Conservation (phyloP, 352 stramenopile genomes). For the Thraustotheca clavata region DNA sequence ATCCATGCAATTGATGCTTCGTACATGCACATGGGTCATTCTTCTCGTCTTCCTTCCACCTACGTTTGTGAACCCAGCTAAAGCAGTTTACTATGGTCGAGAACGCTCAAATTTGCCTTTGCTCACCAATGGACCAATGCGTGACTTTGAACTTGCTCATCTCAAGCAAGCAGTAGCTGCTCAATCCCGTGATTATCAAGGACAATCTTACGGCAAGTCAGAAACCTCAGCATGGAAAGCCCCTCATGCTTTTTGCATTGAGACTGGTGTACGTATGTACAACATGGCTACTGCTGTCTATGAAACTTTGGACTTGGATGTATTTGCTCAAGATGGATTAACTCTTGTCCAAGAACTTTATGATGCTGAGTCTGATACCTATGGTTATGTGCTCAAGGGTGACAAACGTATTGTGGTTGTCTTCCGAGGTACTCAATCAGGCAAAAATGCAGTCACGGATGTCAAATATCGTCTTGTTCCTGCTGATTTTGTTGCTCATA, state of each 20-base stretch:
- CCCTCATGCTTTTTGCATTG: conserved; percentile 78
- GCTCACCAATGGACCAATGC: conserved; percentile 1
- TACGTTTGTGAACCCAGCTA: not conserved
- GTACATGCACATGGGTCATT: conserved; percentile 9
- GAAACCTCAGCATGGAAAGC: not conserved
- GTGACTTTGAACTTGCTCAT: conserved; percentile 19
- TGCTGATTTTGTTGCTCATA: not conserved
- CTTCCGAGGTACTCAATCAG: conserved; percentile 34
- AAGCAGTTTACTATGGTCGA: conserved; percentile 9
- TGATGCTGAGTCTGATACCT: conserved; percentile 65
- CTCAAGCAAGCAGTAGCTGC: conserved; percentile 15
- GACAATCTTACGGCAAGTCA: not conserved
- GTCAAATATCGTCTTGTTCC: conserved; percentile 15
- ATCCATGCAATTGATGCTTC: conserved; percentile 9
- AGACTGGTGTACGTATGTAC: conserved; percentile 69
- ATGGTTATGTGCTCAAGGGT: conserved; percentile 50
- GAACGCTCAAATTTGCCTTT: not conserved
- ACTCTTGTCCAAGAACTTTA: conserved; percentile 73
- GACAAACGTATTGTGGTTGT: conserved; percentile 25
- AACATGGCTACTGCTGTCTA: conserved; percentile 73
- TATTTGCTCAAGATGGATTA: conserved; percentile 43
- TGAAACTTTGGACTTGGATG: conserved; percentile 56
- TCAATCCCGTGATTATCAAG: not conserved
- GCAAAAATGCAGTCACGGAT: conserved; percentile 30
- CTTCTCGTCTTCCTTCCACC: conserved; percentile 16